Percentiles rank a stretch among this genome's conserved stretches.
Conservation (phyloP, 192 early-diverging fungal genomes). For the Haplosporangium gracile region DNA sequence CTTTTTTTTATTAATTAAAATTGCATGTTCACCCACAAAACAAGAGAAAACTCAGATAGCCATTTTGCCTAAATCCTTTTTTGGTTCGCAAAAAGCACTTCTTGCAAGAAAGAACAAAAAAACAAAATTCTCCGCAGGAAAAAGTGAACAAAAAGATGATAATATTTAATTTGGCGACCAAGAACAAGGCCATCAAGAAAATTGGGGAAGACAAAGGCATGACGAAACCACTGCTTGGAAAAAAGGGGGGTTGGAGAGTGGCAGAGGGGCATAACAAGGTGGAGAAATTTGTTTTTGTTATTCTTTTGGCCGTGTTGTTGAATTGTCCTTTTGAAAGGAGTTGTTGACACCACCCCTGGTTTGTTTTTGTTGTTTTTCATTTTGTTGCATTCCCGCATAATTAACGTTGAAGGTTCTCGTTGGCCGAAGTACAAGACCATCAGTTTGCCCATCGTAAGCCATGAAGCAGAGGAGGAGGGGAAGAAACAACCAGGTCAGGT, state of each 20-base stretch:
- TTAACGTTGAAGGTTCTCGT: neutral
- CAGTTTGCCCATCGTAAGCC: too few species aligned
- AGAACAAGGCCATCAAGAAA: neutral
- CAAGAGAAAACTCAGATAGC: neutral
- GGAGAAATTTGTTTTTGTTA: too few species aligned
- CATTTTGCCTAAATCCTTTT: neutral
- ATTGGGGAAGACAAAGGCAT: neutral
- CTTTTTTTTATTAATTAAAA: conserved; percentile 1
- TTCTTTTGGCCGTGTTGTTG: neutral
- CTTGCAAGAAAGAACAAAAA: neutral
- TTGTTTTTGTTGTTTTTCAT: neutral
- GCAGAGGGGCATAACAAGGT: neutral
- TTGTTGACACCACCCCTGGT: neutral
- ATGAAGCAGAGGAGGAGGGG: neutral
- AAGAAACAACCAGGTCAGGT: neutral
- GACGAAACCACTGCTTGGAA: neutral
- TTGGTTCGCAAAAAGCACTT: neutral
- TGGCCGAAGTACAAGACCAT: neutral
- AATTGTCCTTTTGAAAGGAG: neutral
- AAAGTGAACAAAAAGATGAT: neutral
- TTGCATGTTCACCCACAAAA: neutral
- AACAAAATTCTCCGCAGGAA: neutral
- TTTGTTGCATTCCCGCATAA: neutral
- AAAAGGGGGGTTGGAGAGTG: neutral
- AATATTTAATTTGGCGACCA: neutral